phyloP scores from a whole-genome alignment of 164 flowering plant species.

The Chloranthus sessilifolius region DNA sequence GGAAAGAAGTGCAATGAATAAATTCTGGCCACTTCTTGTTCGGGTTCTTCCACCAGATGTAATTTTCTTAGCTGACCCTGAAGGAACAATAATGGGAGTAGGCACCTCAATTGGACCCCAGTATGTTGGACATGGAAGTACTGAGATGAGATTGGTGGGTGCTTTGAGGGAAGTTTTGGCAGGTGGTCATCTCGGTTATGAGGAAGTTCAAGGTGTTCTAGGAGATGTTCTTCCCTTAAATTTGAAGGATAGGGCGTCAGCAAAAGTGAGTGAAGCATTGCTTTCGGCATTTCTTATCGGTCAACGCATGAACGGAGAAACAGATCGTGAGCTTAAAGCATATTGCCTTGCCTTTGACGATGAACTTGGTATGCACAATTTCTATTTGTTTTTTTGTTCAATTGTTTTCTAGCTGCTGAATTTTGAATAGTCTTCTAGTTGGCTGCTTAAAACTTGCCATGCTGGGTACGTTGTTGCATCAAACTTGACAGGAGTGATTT shows the following conservation, averaged over 20 bases:
- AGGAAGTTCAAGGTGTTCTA: slow-evolving; percentile 90
- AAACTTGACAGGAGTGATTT: too few species aligned
- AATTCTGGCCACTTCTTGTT: slow-evolving; percentile 78
- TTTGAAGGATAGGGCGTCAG: slow-evolving; percentile 22
- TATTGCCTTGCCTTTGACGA: slow-evolving; percentile 98
- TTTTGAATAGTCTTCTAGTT: too few species aligned
- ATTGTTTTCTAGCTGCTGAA: neutral
- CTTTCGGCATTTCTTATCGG: slow-evolving; percentile 94
- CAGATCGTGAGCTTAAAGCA: slow-evolving; percentile 93
- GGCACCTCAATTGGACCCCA: slow-evolving; percentile 76
- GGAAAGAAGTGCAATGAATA: slow-evolving; percentile 76
- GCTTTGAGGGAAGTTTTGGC: slow-evolving; percentile 95
- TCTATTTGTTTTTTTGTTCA: neutral
- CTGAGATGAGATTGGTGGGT: slow-evolving; percentile 94
- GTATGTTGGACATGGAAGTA: slow-evolving; percentile 54
- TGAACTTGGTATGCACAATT: slow-evolving; percentile 68
- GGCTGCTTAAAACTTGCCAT: too few species aligned
- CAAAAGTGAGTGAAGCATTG: slow-evolving; percentile 60
- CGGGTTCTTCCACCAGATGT: slow-evolving; percentile 74
- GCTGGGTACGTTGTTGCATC: too few species aligned
- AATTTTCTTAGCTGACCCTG: slow-evolving; percentile 93
- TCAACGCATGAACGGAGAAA: slow-evolving; percentile 98
- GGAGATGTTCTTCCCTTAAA: slow-evolving; percentile 79
- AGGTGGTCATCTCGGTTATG: slow-evolving; percentile 97
- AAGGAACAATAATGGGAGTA: slow-evolving; percentile 82